Base-by-base conservation (phyloP, 345 rosid genomes). In the Isatis tinctoria region DNA sequence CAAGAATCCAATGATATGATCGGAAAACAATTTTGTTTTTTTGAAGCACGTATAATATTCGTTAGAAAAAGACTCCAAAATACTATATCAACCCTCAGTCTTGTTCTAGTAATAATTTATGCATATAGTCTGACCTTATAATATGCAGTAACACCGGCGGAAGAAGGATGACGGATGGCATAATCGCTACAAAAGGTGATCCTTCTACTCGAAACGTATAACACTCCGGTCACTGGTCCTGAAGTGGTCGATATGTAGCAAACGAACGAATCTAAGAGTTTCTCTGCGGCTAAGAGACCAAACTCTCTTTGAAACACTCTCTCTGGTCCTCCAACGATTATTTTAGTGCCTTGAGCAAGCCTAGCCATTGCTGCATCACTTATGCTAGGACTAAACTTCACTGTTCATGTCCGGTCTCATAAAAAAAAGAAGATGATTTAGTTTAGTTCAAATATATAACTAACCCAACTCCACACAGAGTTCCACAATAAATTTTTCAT, bases 361-460 rank as follows among this genome's bases (percentile, higher is more conserved):
- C 92, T 91, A 41, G 92, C 90, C 91, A 87, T 75, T 68, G 97
- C 92, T n/a, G 90, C 92, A 60, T 91, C 92, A 4, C 87, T 72
- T 63, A 93, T 26, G 69, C 86, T 89, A 6, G 96, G 85, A 66
- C 85, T 86, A 24, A 83, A 79, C 83, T 75, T 89, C 53, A 91
- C 98, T 93, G 82, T 68, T 33, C 10, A 54, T 41, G 72, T 14
- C 36, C 69, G n/a, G 26, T 61, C n/a, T 20, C 64, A 35, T 54
- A 33, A 44, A 12, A 54, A 22, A 33, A 41, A 26, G 13, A 13
- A 8, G 44, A 51, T 41, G 9, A 14, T 28, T 62, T 5, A 27
- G n/a, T 3, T 56, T 56, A 11, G 26, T 17, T 9, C 41, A 41
- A 56, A 52, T 11, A 41, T 17, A 39, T 22, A 47, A 30, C 10